These are phyloP conservation scores for Pseudognaphalium luteoalbum DNA, from an alignment of 129 eudicot genomes.

Conservation along the genomic window DNA sequence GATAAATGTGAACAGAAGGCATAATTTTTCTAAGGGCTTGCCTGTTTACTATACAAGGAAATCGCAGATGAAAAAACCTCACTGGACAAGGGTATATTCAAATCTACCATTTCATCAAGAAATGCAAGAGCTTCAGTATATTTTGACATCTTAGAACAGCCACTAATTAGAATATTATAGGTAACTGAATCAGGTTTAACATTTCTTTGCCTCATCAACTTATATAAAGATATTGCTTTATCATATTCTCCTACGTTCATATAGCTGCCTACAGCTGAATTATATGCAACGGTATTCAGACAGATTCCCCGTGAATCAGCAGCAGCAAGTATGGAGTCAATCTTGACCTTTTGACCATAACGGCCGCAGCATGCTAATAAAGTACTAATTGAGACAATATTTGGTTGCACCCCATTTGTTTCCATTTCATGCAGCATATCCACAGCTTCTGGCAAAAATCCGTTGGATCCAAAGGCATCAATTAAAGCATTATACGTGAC, in stretches of 20 bases:
- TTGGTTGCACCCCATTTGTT: constrained; percentile 69
- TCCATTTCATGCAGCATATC: constrained; percentile 89
- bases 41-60: constrained; percentile 84
- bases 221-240: constrained; percentile 60
- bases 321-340: constrained; percentile 85
- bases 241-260: constrained; percentile 85
- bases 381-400: constrained; percentile 76
- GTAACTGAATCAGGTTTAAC: constrained; percentile 87
- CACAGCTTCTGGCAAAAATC: constrained; percentile 73
- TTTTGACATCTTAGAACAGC: constrained; percentile 87
- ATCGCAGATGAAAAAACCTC: constrained; percentile 90
- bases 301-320: constrained; percentile 72
- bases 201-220: constrained; percentile 66
- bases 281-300: constrained; percentile 82
- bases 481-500: constrained; percentile 87
- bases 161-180: constrained; percentile 69
- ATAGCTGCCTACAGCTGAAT: constrained; percentile 90
- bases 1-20: background rate
- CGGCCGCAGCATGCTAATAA: constrained; percentile 92
- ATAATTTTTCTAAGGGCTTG: constrained; percentile 31
- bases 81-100: constrained; percentile 56
- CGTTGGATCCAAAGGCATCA: constrained; percentile 92
- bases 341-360: constrained; percentile 71
- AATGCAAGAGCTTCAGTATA: constrained; percentile 68
- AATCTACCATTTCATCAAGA: constrained; percentile 65